phyloP scores from a whole-genome alignment of 768 basidiomycete genomes.

The Mycena sanguinolenta region DNA sequence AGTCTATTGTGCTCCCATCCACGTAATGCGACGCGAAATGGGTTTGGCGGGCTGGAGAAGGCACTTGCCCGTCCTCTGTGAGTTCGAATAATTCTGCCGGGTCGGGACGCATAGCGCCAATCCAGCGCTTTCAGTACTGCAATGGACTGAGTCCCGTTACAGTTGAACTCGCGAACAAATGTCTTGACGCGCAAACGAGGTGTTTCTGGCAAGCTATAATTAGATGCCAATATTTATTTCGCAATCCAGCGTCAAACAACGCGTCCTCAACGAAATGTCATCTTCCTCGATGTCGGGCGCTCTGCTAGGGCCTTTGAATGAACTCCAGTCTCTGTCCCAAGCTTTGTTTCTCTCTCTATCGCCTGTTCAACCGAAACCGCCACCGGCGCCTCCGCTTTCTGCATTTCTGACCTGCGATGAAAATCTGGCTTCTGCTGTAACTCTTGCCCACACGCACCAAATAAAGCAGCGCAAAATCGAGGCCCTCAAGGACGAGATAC shows the following conservation, averaged over 20 bases:
- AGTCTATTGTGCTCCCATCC: slow-evolving; percentile 77
- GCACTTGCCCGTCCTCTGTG: slow-evolving; percentile 57
- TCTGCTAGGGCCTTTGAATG: slow-evolving; percentile 71
- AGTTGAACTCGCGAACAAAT: too few species aligned
- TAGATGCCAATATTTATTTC: not conserved
- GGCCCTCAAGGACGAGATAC: slow-evolving; percentile 76
- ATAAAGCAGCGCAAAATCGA: slow-evolving; percentile 83
- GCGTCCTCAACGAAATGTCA: slow-evolving; percentile 26
- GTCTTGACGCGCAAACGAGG: too few species aligned
- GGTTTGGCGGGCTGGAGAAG: slow-evolving; percentile 41
- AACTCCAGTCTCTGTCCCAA: slow-evolving; percentile 74
- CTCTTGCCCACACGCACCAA: slow-evolving; percentile 78
- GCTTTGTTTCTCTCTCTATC: slow-evolving; percentile 82
- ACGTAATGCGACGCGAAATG: slow-evolving; percentile 56
- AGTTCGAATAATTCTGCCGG: slow-evolving; percentile 61
- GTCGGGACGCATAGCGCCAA: slow-evolving; percentile 27
- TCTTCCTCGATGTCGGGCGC: slow-evolving; percentile 69
- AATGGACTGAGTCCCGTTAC: not conserved
- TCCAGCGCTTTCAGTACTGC: not conserved
- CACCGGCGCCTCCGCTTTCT: slow-evolving; percentile 69
- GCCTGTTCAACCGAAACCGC: slow-evolving; percentile 72
- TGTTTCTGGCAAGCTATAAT: too few species aligned
- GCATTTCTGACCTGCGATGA: slow-evolving; percentile 76
- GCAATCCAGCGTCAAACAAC: slow-evolving; percentile 10
- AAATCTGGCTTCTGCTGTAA: slow-evolving; percentile 74